Evolutionary conservation across 73 alveolate genomes (phyloP).

Genomic region (Tetrahymena thermophila): DNA sequence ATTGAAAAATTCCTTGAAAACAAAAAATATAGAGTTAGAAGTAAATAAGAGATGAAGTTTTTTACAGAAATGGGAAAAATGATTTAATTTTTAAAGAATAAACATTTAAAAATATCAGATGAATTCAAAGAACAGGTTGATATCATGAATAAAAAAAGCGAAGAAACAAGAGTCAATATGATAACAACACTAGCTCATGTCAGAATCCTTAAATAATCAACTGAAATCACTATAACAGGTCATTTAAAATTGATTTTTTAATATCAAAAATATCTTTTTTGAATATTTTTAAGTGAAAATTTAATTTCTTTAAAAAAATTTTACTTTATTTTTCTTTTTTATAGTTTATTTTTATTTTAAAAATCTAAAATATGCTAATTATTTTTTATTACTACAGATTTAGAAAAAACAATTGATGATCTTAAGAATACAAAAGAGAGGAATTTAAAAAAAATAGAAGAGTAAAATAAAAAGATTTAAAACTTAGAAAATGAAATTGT

Average conservation of each 20-base stretch:
- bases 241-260: neutral
- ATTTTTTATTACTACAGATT: neutral
- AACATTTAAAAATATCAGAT: neutral
- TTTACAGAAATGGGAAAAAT: neutral
- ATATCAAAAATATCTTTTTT: no score
- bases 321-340: neutral
- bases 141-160: neutral
- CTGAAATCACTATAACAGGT: neutral
- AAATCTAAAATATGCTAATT: no score
- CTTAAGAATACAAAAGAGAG: neutral
- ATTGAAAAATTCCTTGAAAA: neutral
- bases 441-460: neutral
- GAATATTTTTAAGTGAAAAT: neutral
- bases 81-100: neutral
- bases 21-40: neutral
- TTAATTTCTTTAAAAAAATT: neutral
- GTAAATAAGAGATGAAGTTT: neutral
- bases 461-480: neutral
- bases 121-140: neutral
- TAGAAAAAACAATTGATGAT: neutral
- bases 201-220: neutral
- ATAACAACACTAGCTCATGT: neutral
- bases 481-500: neutral
- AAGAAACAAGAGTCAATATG: neutral
- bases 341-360: no score